A percentile compares a stretch with the other conserved stretches of the same genome.
phyloP scores from a whole-genome alignment of 2,329 filamentous ascomycete species.

The Paraconiothyrium sp. region DNA sequence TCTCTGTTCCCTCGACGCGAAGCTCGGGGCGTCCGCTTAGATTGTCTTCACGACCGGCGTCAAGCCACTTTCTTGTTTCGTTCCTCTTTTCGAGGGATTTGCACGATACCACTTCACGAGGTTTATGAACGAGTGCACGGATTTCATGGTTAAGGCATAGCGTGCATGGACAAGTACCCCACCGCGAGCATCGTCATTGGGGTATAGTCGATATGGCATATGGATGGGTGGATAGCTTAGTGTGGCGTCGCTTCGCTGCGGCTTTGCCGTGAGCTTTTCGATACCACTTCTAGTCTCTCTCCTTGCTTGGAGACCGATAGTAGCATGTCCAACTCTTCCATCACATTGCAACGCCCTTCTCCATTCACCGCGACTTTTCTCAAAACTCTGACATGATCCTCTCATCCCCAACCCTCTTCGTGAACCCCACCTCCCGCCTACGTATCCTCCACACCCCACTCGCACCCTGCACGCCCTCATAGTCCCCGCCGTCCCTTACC shows the following conservation, averaged over 20 bases:
- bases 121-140: slow-evolving; percentile 11
- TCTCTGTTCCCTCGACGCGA: not conserved
- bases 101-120: slow-evolving; percentile 8
- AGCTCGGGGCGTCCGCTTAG: not conserved
- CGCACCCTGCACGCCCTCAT: slow-evolving; percentile 47
- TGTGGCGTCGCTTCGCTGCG: not conserved
- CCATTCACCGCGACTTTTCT: not conserved
- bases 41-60: slow-evolving; percentile 9
- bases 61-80: slow-evolving; percentile 6
- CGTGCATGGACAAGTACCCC: not conserved
- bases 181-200: not conserved
- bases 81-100: not conserved
- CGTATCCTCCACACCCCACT: slow-evolving; percentile 53
- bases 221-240: not conserved
- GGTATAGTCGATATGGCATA: not conserved
- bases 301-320: not conserved
- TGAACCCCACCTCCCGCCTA: slow-evolving; percentile 50
- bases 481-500: slow-evolving; percentile 23
- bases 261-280: not conserved
- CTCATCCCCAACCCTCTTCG: slow-evolving; percentile 47
- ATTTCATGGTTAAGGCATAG: slow-evolving; percentile 2
- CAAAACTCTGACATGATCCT: slow-evolving; percentile 46
- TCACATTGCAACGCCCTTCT: not conserved
- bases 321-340: not conserved
- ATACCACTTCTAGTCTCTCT: not conserved